Evolutionary conservation across 257 asterid species (phyloP), one percentile per base, ranked within the genome.

Genomic region (Thymus mandschuricus): DNA sequence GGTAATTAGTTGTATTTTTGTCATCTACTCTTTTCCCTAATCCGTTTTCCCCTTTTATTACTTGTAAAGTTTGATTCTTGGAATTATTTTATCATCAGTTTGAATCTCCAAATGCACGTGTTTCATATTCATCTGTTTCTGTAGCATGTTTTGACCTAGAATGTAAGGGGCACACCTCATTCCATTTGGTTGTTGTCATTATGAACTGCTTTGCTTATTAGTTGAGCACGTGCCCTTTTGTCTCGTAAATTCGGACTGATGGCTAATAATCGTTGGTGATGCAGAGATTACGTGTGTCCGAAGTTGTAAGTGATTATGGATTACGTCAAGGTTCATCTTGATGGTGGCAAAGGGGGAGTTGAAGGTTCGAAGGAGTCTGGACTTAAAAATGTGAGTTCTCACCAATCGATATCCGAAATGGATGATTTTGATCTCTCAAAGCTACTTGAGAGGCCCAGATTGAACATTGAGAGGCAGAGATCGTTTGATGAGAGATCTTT

Each of bases 401-500:
- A 75, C 1, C 79, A 87, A 89, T 90, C 97, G 64, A 79, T 90
- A 62, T 72, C 92, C 6, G 97, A 90, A 60, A 75, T 82, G 80
- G 92, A 90, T 44, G 96, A 90, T 70, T 86, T 40, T 63, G 97
- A 90, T 60, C 86, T 88, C 79, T 71, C 88, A 29, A 86, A 77
- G 85, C 86, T 87, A 61, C 89, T 86, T 12, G 92, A 89, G 60
- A 87, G 65, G 90, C 95, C 92, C 27, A 84, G 87, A 54, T 10
- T 87, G 64, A 89, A 86, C 78, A 84, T 87, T 38, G 90, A 89
- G 83, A 78, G 96, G 83, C 82, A 89, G 90, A 81, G 89, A 82
- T 89, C 96, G 5, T 89, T 87, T 49, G 96, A 89, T 75, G 96
- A 89, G 79, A 87, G 96, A 76, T 89, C 96, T 3, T 85, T 89